Percentiles rank a stretch among this genome's conserved stretches.
Evolutionary conservation across 2,329 filamentous ascomycete genomes (phyloP).

Genomic region (Scedosporium apiospermum): DNA sequence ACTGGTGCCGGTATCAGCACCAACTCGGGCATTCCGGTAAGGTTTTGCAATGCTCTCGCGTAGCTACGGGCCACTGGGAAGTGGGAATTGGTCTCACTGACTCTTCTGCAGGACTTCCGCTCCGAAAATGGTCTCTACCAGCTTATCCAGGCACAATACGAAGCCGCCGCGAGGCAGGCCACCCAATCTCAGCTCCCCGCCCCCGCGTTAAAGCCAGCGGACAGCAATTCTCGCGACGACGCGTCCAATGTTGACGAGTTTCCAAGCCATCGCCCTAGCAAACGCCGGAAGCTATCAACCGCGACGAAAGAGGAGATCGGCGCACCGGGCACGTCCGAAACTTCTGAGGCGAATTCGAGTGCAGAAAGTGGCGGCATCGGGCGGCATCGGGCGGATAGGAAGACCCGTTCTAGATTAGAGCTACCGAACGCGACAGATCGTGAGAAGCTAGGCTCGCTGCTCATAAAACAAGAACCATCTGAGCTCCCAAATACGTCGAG

Average conservation of each 20-base stretch:
- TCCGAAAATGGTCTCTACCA: slow-evolving; percentile 66
- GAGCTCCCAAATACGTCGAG: neutral
- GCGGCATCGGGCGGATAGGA: neutral
- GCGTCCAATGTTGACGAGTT: slow-evolving; percentile 1
- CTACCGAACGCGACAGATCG: neutral
- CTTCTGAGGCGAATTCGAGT: neutral
- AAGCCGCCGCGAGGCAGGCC: slow-evolving; percentile 32
- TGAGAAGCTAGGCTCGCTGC: slow-evolving; percentile 7
- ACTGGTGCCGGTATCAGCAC: slow-evolving; percentile 68
- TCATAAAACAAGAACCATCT: neutral
- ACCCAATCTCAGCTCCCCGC: neutral
- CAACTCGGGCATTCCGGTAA: slow-evolving; percentile 65
- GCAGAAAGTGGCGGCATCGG: slow-evolving; percentile 3
- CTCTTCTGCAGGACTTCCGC: slow-evolving; percentile 51
- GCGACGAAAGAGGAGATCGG: neutral
- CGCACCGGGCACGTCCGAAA: neutral
- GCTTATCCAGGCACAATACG: slow-evolving; percentile 59
- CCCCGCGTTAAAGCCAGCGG: neutral
- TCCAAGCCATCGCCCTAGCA: slow-evolving; percentile 4
- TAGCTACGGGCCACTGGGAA: neutral
- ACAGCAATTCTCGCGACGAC: slow-evolving; percentile 4
- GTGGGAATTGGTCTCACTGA: neutral
- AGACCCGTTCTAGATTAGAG: neutral
- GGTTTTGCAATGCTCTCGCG: neutral
- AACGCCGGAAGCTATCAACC: slow-evolving; percentile 8